Evolutionary conservation across 2,329 filamentous ascomycete genomes (phyloP), one percentile per base, ranked within the genome.

Genomic region (Coniosporium tulheliwenetii): DNA sequence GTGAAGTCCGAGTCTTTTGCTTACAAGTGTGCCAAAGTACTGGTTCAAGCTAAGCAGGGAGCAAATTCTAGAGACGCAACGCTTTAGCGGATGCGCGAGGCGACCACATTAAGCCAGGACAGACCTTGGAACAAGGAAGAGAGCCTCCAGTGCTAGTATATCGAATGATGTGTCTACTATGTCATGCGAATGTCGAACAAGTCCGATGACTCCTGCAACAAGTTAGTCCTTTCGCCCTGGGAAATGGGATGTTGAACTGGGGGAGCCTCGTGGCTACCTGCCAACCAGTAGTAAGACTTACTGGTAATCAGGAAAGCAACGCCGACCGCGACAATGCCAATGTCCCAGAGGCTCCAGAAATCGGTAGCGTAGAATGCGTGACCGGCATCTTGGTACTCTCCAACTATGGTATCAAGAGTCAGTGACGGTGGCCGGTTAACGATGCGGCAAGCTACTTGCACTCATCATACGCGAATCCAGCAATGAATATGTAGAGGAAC

Each of bases 391-490:
- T 77, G 71, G 64, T 85, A 85, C 51, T 93, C 85, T 50, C 81
- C 82, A 43, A 91, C 19, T 26, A 7, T 26, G 19, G 19, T 26
- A 26, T 26, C 19, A 26, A 26, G 19, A 43, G 44, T 58, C 56
- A 55, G 43, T 8, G 31, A 36, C 8, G 9, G 12, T 10, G 15
- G 4, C 5, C 12, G 5, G 14, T 43, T 38, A 41, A 38, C 10
- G 10, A 30, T 1, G 19, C 33, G 36, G 42, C 39, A 26, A 26
- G 19, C 19, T 4, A 26, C 19, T 26, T 26, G 19, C 19, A 66
- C 59, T 87, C 86, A 49, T 94, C 86, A 53, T 91, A 93, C 33
- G 82, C 77, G 63, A 93, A 94, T 7, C 85, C 81, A 4, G 78
- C 77, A 49, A 94, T 80, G 82, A 85, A 94, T 39, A 93, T 60